phyloP scores from a whole-genome alignment of 1,284 basidiomycete species.

The Puccinia coronata region DNA sequence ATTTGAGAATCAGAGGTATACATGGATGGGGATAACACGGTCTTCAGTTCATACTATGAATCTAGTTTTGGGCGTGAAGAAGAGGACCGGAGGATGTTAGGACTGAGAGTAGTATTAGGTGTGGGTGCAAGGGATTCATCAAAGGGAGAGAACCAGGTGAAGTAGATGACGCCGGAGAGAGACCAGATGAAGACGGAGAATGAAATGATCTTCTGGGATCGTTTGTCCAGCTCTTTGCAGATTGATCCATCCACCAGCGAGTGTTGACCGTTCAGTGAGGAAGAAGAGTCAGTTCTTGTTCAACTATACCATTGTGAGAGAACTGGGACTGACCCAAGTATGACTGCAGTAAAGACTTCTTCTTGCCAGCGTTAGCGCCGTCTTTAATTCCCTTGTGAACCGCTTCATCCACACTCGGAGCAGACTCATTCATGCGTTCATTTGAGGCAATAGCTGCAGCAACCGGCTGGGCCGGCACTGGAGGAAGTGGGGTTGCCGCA shows the following conservation, averaged over 20 bases:
- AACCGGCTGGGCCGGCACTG: not conserved
- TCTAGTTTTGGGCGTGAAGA: too few species aligned
- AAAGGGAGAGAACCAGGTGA: conserved; percentile 46
- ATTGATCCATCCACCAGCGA: not conserved
- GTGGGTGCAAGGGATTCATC: too few species aligned
- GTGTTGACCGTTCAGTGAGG: not conserved
- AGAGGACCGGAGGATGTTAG: too few species aligned
- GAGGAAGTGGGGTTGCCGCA: conserved; percentile 7
- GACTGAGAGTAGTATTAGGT: too few species aligned
- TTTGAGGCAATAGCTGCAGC: too few species aligned
- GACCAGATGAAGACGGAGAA: conserved; percentile 44
- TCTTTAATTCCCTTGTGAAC: not conserved
- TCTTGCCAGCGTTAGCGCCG: not conserved
- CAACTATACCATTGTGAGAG: too few species aligned
- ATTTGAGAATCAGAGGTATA: too few species aligned
- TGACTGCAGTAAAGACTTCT: conserved; percentile 37
- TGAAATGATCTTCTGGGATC: conserved; percentile 42
- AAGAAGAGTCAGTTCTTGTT: not conserved
- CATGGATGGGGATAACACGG: too few species aligned
- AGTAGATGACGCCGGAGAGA: conserved; percentile 38
- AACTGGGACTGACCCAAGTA: conserved; percentile 33
- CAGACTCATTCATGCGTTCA: not conserved
- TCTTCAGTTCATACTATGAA: too few species aligned
- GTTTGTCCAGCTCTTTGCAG: conserved; percentile 22
- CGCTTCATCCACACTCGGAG: not conserved